These are phyloP conservation scores for Sarocladiaceae sp. DNA, from an alignment of 2,329 filamentous ascomycete genomes.

Conservation along the genomic window DNA sequence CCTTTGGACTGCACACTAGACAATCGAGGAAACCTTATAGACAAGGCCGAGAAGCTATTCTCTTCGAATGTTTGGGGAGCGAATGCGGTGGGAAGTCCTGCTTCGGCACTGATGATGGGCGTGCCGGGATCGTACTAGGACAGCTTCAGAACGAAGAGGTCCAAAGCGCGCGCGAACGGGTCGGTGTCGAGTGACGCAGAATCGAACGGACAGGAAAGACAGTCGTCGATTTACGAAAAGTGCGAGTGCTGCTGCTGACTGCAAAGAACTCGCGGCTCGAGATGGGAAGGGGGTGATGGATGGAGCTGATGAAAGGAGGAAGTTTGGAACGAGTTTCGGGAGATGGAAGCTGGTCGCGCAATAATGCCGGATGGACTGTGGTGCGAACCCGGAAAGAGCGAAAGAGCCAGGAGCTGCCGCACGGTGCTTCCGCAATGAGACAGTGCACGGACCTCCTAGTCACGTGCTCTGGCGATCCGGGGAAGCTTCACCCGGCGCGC, in stretches of 20 bases:
- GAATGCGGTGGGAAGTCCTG: constrained; percentile 1
- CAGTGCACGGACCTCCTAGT: not conserved
- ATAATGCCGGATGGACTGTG: not conserved
- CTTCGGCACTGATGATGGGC: not conserved
- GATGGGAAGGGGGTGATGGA: not conserved
- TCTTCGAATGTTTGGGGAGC: not conserved
- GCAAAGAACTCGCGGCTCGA: not conserved
- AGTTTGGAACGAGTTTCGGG: constrained; percentile 8
- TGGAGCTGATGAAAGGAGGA: constrained; percentile 4
- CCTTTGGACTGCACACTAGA: constrained; percentile 19
- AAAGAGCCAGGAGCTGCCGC: not conserved
- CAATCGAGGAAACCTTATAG: not conserved
- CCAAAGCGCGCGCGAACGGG: not conserved
- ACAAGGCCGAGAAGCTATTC: not conserved
- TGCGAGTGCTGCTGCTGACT: not conserved
- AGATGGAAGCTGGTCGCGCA: constrained; percentile 1
- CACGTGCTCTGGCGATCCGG: constrained; percentile 8
- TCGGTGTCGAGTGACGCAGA: not conserved
- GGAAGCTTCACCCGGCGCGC: not conserved
- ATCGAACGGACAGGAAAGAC: too few species aligned
- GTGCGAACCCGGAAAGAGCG: constrained; percentile 1
- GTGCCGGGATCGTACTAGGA: not conserved
- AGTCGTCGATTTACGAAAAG: too few species aligned
- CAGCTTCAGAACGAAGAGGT: not conserved
- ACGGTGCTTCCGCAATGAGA: not conserved